phyloP scores from a whole-genome alignment of 305 asterid species.

The Rubia balearica region DNA sequence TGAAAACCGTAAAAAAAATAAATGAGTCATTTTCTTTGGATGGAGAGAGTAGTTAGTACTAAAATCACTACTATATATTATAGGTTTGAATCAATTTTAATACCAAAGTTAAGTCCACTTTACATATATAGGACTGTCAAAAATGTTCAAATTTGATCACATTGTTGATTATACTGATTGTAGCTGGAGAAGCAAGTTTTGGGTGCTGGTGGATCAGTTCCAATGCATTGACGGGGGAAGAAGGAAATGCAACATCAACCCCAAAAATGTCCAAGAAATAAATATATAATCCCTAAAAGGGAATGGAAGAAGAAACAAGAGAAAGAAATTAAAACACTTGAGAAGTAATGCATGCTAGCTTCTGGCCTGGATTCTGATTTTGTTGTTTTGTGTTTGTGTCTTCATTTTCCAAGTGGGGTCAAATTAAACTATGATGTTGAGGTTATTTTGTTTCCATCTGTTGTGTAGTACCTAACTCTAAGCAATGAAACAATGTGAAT shows the following conservation, averaged over 20 bases:
- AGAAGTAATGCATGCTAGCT: not conserved
- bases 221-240: conserved; percentile 12
- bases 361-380: not conserved
- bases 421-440: conserved; percentile 2
- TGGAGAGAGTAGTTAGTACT: too few relatives aligned
- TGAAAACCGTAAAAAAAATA: too few relatives aligned
- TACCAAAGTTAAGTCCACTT: too few relatives aligned
- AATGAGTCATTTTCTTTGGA: too few relatives aligned
- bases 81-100: too few relatives aligned
- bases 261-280: not conserved
- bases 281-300: not conserved
- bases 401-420: conserved; percentile 10
- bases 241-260: not conserved
- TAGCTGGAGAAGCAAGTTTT: conserved; percentile 28
- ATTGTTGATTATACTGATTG: not conserved
- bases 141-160: not conserved
- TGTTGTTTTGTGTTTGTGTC: not conserved
- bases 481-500: conserved; percentile 8
- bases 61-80: too few relatives aligned
- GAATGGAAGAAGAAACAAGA: not conserved
- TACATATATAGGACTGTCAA: not conserved
- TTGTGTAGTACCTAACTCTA: not conserved
- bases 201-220: conserved; percentile 28
- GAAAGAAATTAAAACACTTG: not conserved
- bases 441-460: not conserved